Base-by-base conservation (phyloP, 345 rosid genomes). In the Limnanthes douglasii region DNA sequence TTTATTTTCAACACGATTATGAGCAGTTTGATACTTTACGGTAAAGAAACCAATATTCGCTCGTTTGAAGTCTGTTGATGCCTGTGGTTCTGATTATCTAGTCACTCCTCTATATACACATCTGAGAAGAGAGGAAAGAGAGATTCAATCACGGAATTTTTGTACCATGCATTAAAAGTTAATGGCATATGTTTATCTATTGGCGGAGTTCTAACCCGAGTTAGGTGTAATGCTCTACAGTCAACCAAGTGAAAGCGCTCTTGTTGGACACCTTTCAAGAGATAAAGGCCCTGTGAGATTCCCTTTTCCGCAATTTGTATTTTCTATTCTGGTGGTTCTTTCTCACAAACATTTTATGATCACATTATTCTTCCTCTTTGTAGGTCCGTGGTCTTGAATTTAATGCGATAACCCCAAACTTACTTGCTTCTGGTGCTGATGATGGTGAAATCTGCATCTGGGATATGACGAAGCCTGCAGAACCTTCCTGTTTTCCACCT, bases 361-460 rank as follows among this genome's bases (percentile, higher is more conserved):
- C 37, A 9, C 29, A 18, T 50, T 26, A 18, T 29, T 19, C 17
- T 12, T 11, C 19, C 13, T 33, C 31, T 35, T 37, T 33, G 21
- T 21, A 92, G 99, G 99, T 92, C 44, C 95, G 93, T 45, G 99
- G 99, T 57, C 99, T 92, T 42, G 96, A 78, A 54, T 92, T 92
- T 56, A 92, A 92, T 48, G 27, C 60, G 15, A 56, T 73, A 44
- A 50, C 84, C 18, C 77, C 99, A 16, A 75, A 85, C 46, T 64
- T 75, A 43, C 81, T 92, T 60, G 99, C 96, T 39, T 85, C 99
- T 47, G 99, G 96, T 23, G 95, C 96, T 29, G 96, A 85, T 48
- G 99, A 81, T 53, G 93, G 95, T 48, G 95, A 92, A 72, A 75
- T 81, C 41, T 78, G 80, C 68, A 78, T 92, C 25, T 92, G 99